Conservation (phyloP, 257 asterid species). For the Knoxia roxburghii region DNA sequence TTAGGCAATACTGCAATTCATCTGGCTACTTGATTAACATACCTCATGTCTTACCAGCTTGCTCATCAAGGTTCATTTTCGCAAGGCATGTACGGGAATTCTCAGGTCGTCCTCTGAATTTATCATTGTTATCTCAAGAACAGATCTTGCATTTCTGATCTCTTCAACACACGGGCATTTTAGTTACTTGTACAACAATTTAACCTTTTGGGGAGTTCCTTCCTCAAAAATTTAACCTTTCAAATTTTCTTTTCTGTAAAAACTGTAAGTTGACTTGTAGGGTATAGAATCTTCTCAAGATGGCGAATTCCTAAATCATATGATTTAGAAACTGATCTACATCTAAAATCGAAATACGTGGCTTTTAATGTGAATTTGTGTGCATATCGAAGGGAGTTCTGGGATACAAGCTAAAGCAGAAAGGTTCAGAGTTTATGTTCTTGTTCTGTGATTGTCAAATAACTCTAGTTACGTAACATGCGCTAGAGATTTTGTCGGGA, state of each 20-base stretch:
- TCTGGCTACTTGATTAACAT: constrained; percentile 4
- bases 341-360: not conserved
- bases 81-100: constrained; percentile 67
- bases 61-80: constrained; percentile 66
- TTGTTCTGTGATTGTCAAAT: not conserved
- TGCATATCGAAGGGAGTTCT: not conserved
- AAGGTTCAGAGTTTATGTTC: not conserved
- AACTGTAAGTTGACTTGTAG: too few species aligned
- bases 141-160: not conserved
- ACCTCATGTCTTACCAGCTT: constrained; percentile 35
- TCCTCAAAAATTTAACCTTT: too few species aligned
- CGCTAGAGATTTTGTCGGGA: too few species aligned
- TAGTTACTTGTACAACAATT: too few species aligned
- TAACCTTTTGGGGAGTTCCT: too few species aligned
- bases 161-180: not conserved
- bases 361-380: not conserved
- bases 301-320: too few species aligned
- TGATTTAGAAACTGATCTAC: not conserved
- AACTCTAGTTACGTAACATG: too few species aligned
- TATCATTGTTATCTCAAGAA: not conserved
- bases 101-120: constrained; percentile 47
- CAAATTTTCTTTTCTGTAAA: too few species aligned
- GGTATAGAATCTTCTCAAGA: too few species aligned
- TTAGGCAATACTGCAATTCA: constrained; percentile 1
- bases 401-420: not conserved